Evolutionary conservation across 139 green algal genomes (phyloP), one percentile per base, ranked within the genome.

Genomic region (Coelastrella sp.): DNA sequence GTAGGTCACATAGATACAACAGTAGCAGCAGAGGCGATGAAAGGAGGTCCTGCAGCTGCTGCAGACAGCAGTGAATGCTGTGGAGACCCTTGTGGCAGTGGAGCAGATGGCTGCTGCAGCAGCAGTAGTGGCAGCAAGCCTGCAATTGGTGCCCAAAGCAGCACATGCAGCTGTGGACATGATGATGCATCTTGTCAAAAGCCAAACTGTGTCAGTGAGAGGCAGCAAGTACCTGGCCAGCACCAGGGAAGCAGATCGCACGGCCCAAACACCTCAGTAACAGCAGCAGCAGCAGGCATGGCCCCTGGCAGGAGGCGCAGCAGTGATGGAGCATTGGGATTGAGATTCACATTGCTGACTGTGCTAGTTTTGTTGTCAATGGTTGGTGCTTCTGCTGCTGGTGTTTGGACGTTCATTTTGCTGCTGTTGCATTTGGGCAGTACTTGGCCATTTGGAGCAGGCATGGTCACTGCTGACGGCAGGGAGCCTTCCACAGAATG

Each of bases 311-410:
- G 80, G 61, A 76, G 63, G 1, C 15, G 63, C 61, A 87, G 63
- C 61, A 68, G 63, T 65, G 49, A 86, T 74, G 59, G 59, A 25
- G 6, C 19, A 10, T 12, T 49, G 19, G 9, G 22, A 65, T 25
- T 76, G 68, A 24, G 15, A 10, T 24, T 76, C 6, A 76, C 68
- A 20, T 49, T 63, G 82, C 58, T 78, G 82, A 4, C 60, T 61
- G 7, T 78, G 27, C 24, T 65, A 15, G 8, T 87, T 14, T 4
- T 87, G 82, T 25, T 87, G 82, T 15, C 78, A 6, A 76, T 78
- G 25, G 82, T 61, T 61, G 82, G 63, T 61, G 63, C 61, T 10
- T 61, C 25, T 87, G 82, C 27, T 87, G 82, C 63, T 78, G 82
- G 61, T 17, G 4, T 87, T 25, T 87, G 82, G 82, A 61, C 27